Conservation (phyloP, 2,329 filamentous ascomycete genomes). For the Epichloe sp. region DNA sequence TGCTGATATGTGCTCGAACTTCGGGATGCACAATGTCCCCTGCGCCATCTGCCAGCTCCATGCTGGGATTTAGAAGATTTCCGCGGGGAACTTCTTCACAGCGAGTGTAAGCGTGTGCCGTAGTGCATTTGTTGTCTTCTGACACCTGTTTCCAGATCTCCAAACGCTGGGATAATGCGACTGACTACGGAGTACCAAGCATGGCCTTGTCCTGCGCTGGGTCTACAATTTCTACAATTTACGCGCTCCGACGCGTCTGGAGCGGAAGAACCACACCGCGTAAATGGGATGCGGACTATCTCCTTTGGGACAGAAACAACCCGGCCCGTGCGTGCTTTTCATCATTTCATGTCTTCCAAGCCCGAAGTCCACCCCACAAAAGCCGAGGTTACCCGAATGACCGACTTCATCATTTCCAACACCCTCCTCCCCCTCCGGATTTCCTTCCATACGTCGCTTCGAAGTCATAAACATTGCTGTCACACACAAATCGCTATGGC, state of each 20-base stretch:
- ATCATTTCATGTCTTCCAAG: too few species aligned
- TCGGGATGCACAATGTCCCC: conserved; percentile 70
- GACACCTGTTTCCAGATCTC: not conserved
- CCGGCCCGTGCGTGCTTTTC: not conserved
- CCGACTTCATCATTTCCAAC: conserved; percentile 7
- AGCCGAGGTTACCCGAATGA: conserved; percentile 31
- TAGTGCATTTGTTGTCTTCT: not conserved
- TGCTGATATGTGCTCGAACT: conserved; percentile 86
- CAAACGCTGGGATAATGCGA: not conserved
- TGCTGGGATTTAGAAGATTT: conserved; percentile 14
- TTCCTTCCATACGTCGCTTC: not conserved
- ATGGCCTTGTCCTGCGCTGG: too few species aligned
- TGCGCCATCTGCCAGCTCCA: conserved; percentile 40
- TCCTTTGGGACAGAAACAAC: not conserved
- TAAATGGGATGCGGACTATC: not conserved
- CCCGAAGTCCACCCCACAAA: conserved; percentile 9
- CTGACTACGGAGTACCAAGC: too few species aligned
- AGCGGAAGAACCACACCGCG: not conserved
- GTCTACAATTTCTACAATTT: not conserved
- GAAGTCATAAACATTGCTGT: not conserved
- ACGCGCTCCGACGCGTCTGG: conserved; percentile 14
- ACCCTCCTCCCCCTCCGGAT: conserved; percentile 2
- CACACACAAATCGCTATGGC: conserved; percentile 22
- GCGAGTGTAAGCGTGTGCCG: not conserved
- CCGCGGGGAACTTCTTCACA: not conserved